Evolutionary conservation across 1,139 yeast species (phyloP), one percentile per base, ranked within the genome.

Genomic region (Blastobotrys ciferrii): DNA sequence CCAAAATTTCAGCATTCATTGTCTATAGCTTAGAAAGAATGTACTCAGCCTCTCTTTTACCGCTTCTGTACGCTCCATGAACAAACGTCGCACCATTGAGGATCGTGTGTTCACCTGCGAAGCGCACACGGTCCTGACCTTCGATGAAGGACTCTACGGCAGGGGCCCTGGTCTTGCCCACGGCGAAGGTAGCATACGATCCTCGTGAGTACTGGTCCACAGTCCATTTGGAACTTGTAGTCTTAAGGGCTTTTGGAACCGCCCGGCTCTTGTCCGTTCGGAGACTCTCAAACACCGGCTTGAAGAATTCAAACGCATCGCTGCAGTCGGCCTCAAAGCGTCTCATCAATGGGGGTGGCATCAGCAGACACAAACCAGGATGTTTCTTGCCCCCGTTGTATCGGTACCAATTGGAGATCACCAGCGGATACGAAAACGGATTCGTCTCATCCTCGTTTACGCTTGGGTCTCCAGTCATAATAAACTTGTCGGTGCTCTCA

Each of bases 81-180:
- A 82, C 89, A 67, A 92, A 85, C 0, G 95, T 95, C 17, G 86
- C 84, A 7, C 94, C 95, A 50, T 83, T 85, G 56, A 76, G 67
- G 20, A 78, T 75, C 1, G 95, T 80, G 61, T 87, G 95, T 64
- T 87, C 96, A 4, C 96, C 96, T 0, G 95, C 95, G 70, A 87
- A 87, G 46, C 92, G 70, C 4, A 87, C 71, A 7, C 58, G 43
- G 32, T 81, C 85, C 5, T 20, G 15, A 0, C 86, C 87, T 28
- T 77, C 75, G 32, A 76, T 74, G 48, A 87, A 71, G 2, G 81
- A 78, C 5, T 81, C 66, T 3, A 80, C 74, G 11, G 78, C 61
- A 46, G 78, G 83, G 14, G 77, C 70, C 0, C 94, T 87, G 57
- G 83, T 87, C 61, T 84, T 86, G 11, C 81, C 82, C 0, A 83